phyloP scores from a whole-genome alignment of 2,329 filamentous ascomycete species.

The Chalaropsis ovoidea region DNA sequence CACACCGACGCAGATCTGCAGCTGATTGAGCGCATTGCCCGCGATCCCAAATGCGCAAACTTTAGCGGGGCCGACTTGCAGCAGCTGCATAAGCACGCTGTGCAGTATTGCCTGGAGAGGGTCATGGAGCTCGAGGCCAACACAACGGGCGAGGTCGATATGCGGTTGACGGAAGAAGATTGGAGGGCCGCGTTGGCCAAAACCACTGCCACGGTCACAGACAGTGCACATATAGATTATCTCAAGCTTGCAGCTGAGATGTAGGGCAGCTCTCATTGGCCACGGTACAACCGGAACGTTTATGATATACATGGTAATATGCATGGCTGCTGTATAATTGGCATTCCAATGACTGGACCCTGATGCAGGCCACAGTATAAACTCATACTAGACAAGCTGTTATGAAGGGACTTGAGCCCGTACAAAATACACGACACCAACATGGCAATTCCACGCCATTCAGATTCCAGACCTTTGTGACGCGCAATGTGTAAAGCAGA shows the following conservation, averaged over 20 bases:
- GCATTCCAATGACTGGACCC: neutral
- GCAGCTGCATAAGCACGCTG: constrained; percentile 40
- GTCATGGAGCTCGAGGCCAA: constrained; percentile 31
- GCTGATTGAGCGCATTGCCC: constrained; percentile 53
- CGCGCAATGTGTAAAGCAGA: neutral
- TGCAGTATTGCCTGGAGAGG: constrained; percentile 39
- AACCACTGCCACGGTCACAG: constrained; percentile 42
- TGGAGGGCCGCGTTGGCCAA: constrained; percentile 45
- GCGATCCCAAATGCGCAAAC: constrained; percentile 55
- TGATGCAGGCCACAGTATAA: neutral
- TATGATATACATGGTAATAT: constrained; percentile 7
- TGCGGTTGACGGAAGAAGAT: constrained; percentile 35
- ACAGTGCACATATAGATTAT: constrained; percentile 31
- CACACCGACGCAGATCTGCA: constrained; percentile 41
- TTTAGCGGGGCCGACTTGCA: constrained; percentile 63
- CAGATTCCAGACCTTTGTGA: no score
- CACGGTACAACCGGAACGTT: constrained; percentile 27
- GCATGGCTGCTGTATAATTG: neutral
- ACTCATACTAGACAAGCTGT: no score
- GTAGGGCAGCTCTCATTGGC: constrained; percentile 22
- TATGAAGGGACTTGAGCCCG: neutral
- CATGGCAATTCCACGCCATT: no score
- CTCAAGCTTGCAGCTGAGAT: constrained; percentile 21
- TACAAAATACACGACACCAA: no score
- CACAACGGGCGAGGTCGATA: constrained; percentile 29